Base-by-base conservation (phyloP, 139 green algal genomes). In the Ettlia oleoabundans region DNA sequence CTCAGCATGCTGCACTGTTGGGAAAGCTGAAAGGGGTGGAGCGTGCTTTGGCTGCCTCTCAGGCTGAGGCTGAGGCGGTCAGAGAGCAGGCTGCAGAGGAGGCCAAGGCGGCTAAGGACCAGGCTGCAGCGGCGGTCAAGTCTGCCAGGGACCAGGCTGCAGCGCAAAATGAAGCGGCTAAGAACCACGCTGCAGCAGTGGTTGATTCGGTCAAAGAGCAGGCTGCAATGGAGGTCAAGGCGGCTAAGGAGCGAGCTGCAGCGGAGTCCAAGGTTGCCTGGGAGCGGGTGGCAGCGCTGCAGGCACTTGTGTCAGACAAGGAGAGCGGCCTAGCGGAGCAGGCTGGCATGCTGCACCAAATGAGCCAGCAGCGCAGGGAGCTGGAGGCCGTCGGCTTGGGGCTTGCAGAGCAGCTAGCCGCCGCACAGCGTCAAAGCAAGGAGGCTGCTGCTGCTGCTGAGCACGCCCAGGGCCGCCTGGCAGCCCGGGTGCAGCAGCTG, bases 1-100 rank as follows among this genome's bases (percentile, higher is more conserved):
- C 47, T 6, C n/a, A 83, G 47, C 32, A n/a, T 0, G n/a, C 40
- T 4, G 78, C 43, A 4, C 47, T 78, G 1, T 7, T 3, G 28
- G 51, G 32, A 9, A 73, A 51, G 26, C 30, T 83, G 32, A 41
- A 58, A 24, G 65, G 67, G 30, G 19, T 28, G 10, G 78, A 83
- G 64, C 47, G 47, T 1, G 10, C 33, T 1, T 28, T 76, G 28
- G 65, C 37, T 4, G 26, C 52, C 9, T 42, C 78, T 15, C 66
- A 47, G 47, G 35, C 47, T 18, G 78, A 83, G 7, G 47, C 35
- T 1, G 28, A 26, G 28, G 47, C n/a, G 3, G 47, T 33, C 4
- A 24, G 9, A 2, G 32, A 63, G 1, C n/a, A 66, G n/a, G 41
- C 30, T 1, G 22, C 30, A 26, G 30, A 28, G 47, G 13, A 58